phyloP scores from a whole-genome alignment of 2,329 filamentous ascomycete species.

The Verticillium dahliae region DNA sequence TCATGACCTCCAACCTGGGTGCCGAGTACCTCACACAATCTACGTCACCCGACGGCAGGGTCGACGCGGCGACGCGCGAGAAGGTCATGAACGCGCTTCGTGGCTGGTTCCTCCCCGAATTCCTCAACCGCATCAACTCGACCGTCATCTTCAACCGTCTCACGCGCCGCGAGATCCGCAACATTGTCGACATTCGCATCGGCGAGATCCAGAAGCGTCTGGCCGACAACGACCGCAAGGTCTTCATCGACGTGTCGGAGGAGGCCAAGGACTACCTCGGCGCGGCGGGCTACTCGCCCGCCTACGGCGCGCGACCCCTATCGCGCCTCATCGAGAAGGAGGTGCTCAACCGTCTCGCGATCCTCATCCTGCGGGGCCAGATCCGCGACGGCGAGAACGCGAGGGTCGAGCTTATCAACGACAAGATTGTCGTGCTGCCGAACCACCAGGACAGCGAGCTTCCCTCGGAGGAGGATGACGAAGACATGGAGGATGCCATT shows the following conservation, averaged over 20 bases:
- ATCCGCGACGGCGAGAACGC: constrained; percentile 83
- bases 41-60: constrained; percentile 70
- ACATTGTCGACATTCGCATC: constrained; percentile 89
- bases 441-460: constrained; percentile 67
- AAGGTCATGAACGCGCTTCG: constrained; percentile 86
- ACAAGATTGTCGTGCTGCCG: constrained; percentile 71
- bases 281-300: constrained; percentile 85
- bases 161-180: constrained; percentile 81
- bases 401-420: constrained; percentile 69
- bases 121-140: constrained; percentile 95
- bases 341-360: constrained; percentile 86
- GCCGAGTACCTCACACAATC: constrained; percentile 87
- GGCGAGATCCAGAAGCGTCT: constrained; percentile 87
- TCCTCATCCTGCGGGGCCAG: constrained; percentile 79
- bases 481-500: constrained; percentile 64
- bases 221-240: constrained; percentile 75
- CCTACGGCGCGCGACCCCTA: constrained; percentile 87
- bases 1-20: constrained; percentile 97
- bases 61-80: constrained; percentile 79
- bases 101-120: constrained; percentile 96
- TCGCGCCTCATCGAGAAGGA: constrained; percentile 93
- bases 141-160: constrained; percentile 98
- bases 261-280: constrained; percentile 93
- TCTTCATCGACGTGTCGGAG: constrained; percentile 72
- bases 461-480: constrained; percentile 53